These are phyloP conservation scores for Yueomyces sp. DNA, from an alignment of 805 yeast species.

Conservation along the genomic window DNA sequence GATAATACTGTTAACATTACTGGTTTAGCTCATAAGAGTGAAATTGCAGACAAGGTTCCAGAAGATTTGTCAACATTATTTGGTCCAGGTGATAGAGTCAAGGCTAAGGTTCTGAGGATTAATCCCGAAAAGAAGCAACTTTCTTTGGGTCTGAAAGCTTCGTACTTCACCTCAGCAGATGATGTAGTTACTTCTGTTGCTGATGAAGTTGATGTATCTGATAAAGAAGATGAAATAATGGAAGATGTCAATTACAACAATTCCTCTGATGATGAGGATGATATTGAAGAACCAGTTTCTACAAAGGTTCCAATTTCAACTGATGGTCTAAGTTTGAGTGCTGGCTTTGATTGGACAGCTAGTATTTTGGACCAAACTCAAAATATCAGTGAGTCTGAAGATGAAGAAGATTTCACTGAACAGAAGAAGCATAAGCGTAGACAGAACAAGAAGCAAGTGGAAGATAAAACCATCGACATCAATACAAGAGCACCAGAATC, in stretches of 20 bases:
- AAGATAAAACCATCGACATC: conserved; percentile 78
- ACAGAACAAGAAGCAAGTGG: conserved; percentile 33
- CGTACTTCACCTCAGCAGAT: conserved; percentile 42
- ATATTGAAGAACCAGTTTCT: conserved; percentile 20
- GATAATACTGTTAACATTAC: conserved; percentile 62
- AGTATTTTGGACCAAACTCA: conserved; percentile 72
- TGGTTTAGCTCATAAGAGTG: conserved; percentile 80
- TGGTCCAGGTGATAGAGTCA: conserved; percentile 82
- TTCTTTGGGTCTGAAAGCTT: conserved; percentile 89
- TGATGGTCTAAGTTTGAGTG: conserved; percentile 58
- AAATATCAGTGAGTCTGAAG: conserved; percentile 40
- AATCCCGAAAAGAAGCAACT: conserved; percentile 57
- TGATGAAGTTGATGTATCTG: conserved; percentile 6
- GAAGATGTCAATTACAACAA: conserved; percentile 20
- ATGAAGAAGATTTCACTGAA: conserved; percentile 37
- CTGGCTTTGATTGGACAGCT: conserved; percentile 93
- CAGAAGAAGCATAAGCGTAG: conserved; percentile 32
- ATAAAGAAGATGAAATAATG: conserved; percentile 15
- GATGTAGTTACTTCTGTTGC: conserved; percentile 19
- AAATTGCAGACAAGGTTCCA: conserved; percentile 57
- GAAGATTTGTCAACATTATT: conserved; percentile 53
- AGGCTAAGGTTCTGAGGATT: conserved; percentile 60
- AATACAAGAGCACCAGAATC: conserved; percentile 85
- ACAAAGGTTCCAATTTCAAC: conserved; percentile 12
- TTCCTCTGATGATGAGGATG: conserved; percentile 25